Percentiles rank a stretch among this genome's conserved stretches.
phyloP scores from a whole-genome alignment of 768 basidiomycete genomes.

The Tremella mesenterica region DNA sequence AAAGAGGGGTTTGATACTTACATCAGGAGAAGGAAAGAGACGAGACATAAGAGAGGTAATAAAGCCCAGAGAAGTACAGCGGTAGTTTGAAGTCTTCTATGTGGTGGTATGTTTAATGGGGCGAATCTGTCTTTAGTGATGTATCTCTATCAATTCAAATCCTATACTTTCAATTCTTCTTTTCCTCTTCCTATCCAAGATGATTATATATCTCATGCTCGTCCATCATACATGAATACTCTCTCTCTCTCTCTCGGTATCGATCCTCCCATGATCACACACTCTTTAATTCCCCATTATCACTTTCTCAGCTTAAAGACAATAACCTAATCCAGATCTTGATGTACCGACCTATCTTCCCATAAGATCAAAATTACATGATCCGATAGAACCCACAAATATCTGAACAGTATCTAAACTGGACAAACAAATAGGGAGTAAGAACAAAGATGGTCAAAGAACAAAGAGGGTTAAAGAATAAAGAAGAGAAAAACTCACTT shows the following conservation, averaged over 20 bases:
- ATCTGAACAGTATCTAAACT: neutral
- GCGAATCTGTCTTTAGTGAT: conserved; percentile 53
- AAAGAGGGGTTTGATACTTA: conserved; percentile 46
- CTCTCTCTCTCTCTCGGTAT: too few species aligned
- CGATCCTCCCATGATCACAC: neutral
- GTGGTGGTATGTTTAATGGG: conserved; percentile 74
- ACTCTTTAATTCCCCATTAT: too few species aligned
- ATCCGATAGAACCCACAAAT: too few species aligned
- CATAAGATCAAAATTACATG: too few species aligned
- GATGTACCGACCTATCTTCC: too few species aligned
- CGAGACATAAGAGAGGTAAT: conserved; percentile 60
- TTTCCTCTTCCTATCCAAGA: too few species aligned
- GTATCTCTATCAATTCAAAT: neutral
- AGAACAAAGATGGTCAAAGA: neutral
- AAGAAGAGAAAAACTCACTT: conserved; percentile 21
- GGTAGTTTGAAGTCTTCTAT: conserved; percentile 77
- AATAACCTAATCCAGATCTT: too few species aligned
- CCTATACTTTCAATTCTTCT: too few species aligned
- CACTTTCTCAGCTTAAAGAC: too few species aligned
- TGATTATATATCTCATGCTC: neutral
- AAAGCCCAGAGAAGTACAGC: conserved; percentile 82
- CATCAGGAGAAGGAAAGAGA: conserved; percentile 72
- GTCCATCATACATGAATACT: too few species aligned
- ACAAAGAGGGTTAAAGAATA: neutral
- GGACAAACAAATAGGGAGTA: neutral